These are phyloP conservation scores for Pseudocercospora ulei DNA, from an alignment of 2,329 filamentous ascomycete species.

Conservation along the genomic window DNA sequence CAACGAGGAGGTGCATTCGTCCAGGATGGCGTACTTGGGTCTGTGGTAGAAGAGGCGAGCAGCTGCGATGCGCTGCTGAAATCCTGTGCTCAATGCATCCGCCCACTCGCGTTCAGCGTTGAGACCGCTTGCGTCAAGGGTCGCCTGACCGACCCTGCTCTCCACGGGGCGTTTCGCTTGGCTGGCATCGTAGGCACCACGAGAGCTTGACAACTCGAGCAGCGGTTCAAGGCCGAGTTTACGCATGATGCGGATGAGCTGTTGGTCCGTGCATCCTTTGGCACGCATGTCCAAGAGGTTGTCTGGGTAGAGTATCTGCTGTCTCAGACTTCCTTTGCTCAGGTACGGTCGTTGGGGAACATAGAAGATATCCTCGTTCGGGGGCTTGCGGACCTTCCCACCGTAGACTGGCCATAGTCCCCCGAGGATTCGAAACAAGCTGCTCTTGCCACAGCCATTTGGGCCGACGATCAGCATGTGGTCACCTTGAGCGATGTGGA, in stretches of 20 bases:
- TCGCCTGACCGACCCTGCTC: slow-evolving; percentile 11
- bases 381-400: slow-evolving; percentile 81
- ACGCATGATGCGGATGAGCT: slow-evolving; percentile 65
- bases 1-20: slow-evolving; percentile 93
- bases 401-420: slow-evolving; percentile 97
- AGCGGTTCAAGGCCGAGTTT: slow-evolving; percentile 76
- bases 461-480: slow-evolving; percentile 92
- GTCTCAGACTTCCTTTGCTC: slow-evolving; percentile 78
- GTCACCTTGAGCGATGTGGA: slow-evolving; percentile 74
- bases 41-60: slow-evolving; percentile 88
- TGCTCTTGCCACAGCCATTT: slow-evolving; percentile 95
- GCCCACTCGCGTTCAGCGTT: slow-evolving; percentile 95
- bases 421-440: slow-evolving; percentile 88
- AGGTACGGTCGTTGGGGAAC: slow-evolving; percentile 94
- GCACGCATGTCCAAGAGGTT: slow-evolving; percentile 75
- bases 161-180: slow-evolving; percentile 16
- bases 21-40: slow-evolving; percentile 86
- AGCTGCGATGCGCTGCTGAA: slow-evolving; percentile 96
- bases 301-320: slow-evolving; percentile 96
- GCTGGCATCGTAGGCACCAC: slow-evolving; percentile 13
- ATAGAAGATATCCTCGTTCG: slow-evolving; percentile 91
- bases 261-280: slow-evolving; percentile 70
- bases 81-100: slow-evolving; percentile 79
- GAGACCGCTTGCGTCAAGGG: slow-evolving; percentile 49
- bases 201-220: slow-evolving; percentile 57